phyloP scores from a whole-genome alignment of 2,329 filamentous ascomycete species.

The Ophiostoma triangulosporum region DNA sequence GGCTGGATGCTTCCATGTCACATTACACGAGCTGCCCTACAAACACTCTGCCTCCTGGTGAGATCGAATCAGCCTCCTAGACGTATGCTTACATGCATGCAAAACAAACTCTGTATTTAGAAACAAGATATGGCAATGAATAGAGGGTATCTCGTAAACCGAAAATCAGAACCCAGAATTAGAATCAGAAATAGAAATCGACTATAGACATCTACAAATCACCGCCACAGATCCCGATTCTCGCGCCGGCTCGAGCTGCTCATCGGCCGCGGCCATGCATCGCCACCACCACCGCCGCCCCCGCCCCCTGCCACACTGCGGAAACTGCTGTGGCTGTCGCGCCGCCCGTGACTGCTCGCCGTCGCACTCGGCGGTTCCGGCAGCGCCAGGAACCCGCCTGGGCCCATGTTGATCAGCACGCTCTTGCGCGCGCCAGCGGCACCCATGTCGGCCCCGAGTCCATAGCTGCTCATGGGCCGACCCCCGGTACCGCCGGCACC shows the following conservation, averaged over 20 bases:
- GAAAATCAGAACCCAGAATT: background rate
- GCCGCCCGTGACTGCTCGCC: constrained; percentile 2
- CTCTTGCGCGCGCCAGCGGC: constrained; percentile 38
- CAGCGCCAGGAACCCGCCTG: constrained; percentile 39
- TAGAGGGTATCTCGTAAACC: too few relatives aligned
- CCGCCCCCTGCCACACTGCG: background rate
- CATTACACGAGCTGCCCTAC: too few relatives aligned
- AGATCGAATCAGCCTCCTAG: too few relatives aligned
- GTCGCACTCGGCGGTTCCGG: constrained; percentile 22
- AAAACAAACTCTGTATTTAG: too few relatives aligned
- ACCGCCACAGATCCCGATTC: constrained; percentile 31
- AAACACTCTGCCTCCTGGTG: too few relatives aligned
- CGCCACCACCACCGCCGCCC: constrained; percentile 1
- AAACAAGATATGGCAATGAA: too few relatives aligned
- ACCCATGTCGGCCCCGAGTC: constrained; percentile 41
- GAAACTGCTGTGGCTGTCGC: background rate
- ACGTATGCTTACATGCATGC: too few relatives aligned
- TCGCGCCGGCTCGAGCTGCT: constrained; percentile 27
- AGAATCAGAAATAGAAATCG: background rate
- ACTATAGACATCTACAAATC: constrained; percentile 6
- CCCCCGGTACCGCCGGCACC: constrained; percentile 18
- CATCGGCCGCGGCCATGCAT: constrained; percentile 27
- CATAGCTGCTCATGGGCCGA: constrained; percentile 43
- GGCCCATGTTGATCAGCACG: constrained; percentile 37
- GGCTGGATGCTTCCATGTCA: too few relatives aligned